Conservation (phyloP, 805 yeast genomes). For the Starmerella potacharoeniae region DNA sequence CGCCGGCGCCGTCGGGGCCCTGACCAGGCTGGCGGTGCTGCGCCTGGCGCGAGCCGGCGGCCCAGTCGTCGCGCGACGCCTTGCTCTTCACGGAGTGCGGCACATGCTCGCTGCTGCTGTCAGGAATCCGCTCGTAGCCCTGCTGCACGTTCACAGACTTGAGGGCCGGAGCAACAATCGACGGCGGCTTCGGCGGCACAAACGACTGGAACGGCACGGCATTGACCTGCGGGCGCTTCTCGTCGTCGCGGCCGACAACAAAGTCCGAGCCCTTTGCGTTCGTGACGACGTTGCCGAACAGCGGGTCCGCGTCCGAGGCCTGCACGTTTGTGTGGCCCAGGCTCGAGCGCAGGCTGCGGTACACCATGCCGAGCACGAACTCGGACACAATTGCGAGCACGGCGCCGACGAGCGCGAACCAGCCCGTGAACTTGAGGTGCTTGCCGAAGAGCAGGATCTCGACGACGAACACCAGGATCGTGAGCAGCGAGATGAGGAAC, state of each 20-base stretch:
- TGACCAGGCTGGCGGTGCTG: neutral
- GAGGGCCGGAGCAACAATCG: neutral
- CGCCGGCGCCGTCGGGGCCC: neutral
- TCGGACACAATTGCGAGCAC: slow-evolving; percentile 53
- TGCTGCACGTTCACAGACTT: slow-evolving; percentile 3
- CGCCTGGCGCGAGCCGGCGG: neutral
- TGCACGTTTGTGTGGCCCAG: slow-evolving; percentile 17
- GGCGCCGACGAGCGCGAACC: slow-evolving; percentile 67
- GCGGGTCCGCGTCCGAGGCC: slow-evolving; percentile 1
- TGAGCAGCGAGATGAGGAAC: slow-evolving; percentile 54
- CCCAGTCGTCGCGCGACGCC: slow-evolving; percentile 1
- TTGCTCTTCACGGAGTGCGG: slow-evolving; percentile 2
- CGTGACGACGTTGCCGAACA: slow-evolving; percentile 3
- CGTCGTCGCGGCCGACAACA: slow-evolving; percentile 18
- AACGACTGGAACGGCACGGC: slow-evolving; percentile 6
- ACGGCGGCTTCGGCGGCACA: slow-evolving; percentile 2
- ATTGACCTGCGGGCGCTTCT: slow-evolving; percentile 8
- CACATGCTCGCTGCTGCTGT: neutral
- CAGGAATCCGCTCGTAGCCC: neutral
- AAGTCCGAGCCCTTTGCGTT: slow-evolving; percentile 5
- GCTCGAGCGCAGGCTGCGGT: slow-evolving; percentile 45
- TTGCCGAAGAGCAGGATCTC: slow-evolving; percentile 73
- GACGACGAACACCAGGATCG: slow-evolving; percentile 64
- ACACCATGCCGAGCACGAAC: slow-evolving; percentile 56
- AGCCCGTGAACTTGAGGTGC: slow-evolving; percentile 68